These are phyloP conservation scores for Chalaropsis ovoidea DNA, from an alignment of 2,329 filamentous ascomycete genomes.

Conservation along the genomic window DNA sequence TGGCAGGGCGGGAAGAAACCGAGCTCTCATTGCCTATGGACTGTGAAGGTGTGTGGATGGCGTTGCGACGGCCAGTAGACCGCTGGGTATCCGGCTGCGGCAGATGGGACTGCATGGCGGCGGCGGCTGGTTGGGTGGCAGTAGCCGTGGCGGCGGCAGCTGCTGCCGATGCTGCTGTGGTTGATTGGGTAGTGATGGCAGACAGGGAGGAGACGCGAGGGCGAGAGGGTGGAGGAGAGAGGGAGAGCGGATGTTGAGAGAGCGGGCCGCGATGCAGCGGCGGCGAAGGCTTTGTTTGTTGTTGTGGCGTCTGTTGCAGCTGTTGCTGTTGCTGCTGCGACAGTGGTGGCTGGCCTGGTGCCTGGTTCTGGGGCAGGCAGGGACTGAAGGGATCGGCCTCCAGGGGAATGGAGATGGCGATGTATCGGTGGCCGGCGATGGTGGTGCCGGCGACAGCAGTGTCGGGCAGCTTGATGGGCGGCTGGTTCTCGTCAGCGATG, in stretches of 20 bases:
- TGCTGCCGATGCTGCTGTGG: constrained; percentile 12
- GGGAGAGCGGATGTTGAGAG: constrained; percentile 13
- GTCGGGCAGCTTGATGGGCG: constrained; percentile 41
- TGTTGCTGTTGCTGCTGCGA: constrained; percentile 16
- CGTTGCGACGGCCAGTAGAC: constrained; percentile 17
- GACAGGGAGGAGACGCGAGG: constrained; percentile 12
- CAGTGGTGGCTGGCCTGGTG: not conserved
- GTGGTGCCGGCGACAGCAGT: constrained; percentile 47
- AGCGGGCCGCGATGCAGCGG: constrained; percentile 1
- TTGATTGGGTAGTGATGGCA: constrained; percentile 15
- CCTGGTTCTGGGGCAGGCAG: constrained; percentile 13
- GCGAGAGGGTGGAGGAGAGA: constrained; percentile 8
- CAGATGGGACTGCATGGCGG: constrained; percentile 7
- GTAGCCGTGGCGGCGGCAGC: not conserved
- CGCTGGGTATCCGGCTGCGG: constrained; percentile 17
- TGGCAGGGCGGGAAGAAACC: constrained; percentile 9
- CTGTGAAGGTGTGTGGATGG: constrained; percentile 18
- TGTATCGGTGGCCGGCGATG: constrained; percentile 45
- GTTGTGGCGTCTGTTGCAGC: constrained; percentile 4
- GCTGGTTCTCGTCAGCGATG: constrained; percentile 26
- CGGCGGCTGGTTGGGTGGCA: not conserved
- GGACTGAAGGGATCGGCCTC: constrained; percentile 39
- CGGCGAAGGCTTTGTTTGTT: not conserved
- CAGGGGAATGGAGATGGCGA: constrained; percentile 51
- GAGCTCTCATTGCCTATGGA: constrained; percentile 17